Percentiles rank a stretch among this genome's conserved stretches.
phyloP scores from a whole-genome alignment of 805 yeast species.

The Lipomyces starkeyi region DNA sequence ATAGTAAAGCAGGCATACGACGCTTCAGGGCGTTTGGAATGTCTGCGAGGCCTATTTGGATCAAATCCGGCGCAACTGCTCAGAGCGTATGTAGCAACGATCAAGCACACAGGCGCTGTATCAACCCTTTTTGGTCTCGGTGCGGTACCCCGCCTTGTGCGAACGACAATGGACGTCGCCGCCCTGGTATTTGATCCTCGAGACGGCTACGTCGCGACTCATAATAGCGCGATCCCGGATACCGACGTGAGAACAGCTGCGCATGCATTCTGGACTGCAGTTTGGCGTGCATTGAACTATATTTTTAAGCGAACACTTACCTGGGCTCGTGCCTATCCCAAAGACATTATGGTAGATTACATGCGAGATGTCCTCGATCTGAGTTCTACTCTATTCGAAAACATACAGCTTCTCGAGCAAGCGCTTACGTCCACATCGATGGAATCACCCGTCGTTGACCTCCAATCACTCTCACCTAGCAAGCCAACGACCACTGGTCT shows the following conservation, averaged over 20 bases:
- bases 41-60: constrained; percentile 61
- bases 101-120: constrained; percentile 50
- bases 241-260: constrained; percentile 42
- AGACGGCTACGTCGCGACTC: constrained; percentile 57
- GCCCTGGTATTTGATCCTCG: constrained; percentile 69
- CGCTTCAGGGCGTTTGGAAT: constrained; percentile 78
- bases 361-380: constrained; percentile 86
- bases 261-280: constrained; percentile 65
- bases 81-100: constrained; percentile 54
- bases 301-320: constrained; percentile 67
- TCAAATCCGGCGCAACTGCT: constrained; percentile 55
- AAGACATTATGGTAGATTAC: constrained; percentile 70
- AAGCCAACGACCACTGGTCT: constrained; percentile 18
- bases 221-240: constrained; percentile 42
- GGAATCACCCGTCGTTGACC: constrained; percentile 37
- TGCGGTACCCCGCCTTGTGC: constrained; percentile 75
- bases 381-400: constrained; percentile 68
- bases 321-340: constrained; percentile 75
- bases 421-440: constrained; percentile 47
- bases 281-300: constrained; percentile 76
- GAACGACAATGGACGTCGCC: constrained; percentile 75
- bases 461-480: constrained; percentile 19
- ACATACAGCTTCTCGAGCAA: constrained; percentile 59
- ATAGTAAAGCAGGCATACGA: constrained; percentile 78
- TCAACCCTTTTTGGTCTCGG: constrained; percentile 58